Conservation (phyloP, 345 rosid species). For the Salix udensis region DNA sequence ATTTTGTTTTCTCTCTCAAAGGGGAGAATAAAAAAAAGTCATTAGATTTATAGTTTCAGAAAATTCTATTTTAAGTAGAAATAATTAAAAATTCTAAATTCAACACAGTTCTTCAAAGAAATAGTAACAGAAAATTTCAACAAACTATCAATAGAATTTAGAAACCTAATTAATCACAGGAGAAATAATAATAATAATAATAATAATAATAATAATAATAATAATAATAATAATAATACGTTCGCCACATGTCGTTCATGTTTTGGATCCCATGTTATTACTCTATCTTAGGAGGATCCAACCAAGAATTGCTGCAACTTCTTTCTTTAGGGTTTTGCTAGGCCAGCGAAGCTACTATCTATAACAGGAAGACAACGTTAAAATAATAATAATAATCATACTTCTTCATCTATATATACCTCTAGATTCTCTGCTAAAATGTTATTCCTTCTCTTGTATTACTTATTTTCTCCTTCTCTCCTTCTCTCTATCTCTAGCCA, state of each 20-base stretch:
- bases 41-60: too few species aligned
- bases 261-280: constrained; percentile 33
- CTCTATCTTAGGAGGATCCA: not conserved
- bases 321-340: not conserved
- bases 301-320: not conserved
- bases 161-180: too few species aligned
- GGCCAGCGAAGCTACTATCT: not conserved
- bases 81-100: not conserved
- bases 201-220: too few species aligned
- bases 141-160: too few species aligned
- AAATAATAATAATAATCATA: too few species aligned
- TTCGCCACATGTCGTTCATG: constrained; percentile 23
- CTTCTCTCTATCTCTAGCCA: constrained; percentile 4
- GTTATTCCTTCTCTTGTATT: not conserved
- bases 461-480: not conserved
- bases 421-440: not conserved
- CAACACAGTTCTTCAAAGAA: not conserved
- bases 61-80: too few species aligned
- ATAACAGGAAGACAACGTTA: not conserved
- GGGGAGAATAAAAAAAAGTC: too few species aligned
- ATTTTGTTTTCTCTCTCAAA: too few species aligned
- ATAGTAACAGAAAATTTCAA: not conserved
- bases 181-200: too few species aligned
- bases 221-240: too few species aligned
- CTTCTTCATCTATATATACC: not conserved